A percentile compares a stretch with the other conserved stretches of the same genome.
These are phyloP conservation scores for Terfezia claveryi DNA, from an alignment of 495 filamentous ascomycete genomes.

Conservation along the genomic window DNA sequence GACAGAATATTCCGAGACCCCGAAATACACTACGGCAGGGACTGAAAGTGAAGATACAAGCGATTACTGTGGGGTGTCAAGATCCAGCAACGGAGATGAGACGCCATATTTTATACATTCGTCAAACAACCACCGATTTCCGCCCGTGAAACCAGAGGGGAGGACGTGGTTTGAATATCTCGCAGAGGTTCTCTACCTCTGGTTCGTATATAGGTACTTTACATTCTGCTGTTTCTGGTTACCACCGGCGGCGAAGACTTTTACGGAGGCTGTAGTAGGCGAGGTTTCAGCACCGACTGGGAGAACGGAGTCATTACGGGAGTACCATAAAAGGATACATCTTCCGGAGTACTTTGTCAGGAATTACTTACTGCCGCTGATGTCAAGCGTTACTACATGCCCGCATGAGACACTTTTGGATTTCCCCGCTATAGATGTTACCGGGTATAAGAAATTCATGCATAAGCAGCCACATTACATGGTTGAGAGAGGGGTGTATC, in stretches of 20 bases:
- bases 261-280: background rate
- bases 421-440: conserved; percentile 30
- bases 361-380: conserved; percentile 30
- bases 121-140: conserved; percentile 28
- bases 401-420: conserved; percentile 27
- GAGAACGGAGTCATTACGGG: conserved; percentile 21
- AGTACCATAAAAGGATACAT: conserved; percentile 27
- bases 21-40: background rate
- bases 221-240: conserved; percentile 28
- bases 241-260: conserved; percentile 7
- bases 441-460: conserved; percentile 26
- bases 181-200: background rate
- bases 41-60: no score
- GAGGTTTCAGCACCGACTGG: background rate
- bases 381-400: conserved; percentile 32
- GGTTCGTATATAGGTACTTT: conserved; percentile 26
- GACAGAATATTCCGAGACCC: background rate
- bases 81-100: background rate
- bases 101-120: conserved; percentile 24
- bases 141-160: conserved; percentile 17
- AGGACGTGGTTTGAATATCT: conserved; percentile 1
- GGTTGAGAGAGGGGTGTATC: conserved; percentile 26
- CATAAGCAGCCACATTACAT: conserved; percentile 28
- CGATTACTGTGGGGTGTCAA: no score
- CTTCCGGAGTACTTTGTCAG: conserved; percentile 24